Evolutionary conservation across 140 eudicot genomes (phyloP), one percentile per base, ranked within the genome.

Genomic region (Oenanthe javanica): DNA sequence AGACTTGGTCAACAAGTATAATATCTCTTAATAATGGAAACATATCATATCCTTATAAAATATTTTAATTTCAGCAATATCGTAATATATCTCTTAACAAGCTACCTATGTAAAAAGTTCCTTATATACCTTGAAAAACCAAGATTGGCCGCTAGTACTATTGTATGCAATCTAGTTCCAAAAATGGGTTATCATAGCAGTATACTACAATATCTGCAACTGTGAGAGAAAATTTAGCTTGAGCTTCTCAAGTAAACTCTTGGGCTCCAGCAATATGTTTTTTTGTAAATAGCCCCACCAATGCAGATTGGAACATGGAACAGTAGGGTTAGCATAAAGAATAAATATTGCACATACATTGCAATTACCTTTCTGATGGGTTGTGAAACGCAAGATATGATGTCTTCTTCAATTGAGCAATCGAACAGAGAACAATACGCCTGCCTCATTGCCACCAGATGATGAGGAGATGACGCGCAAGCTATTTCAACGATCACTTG

Each of bases 361-460:
- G 6, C 25, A 23, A 18, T 51, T 87, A 89, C 96, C 96, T 89
- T 87, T 78, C 79, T 85, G 36, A 85, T 57, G 2, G 91, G 89
- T 49, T 73, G 76, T 73, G 88, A 59, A 69, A 85, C 89, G 79
- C 85, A 74, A 36, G 80, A 27, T 45, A 79, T 80, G 51, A 91
- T 84, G 85, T 91, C 92, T 78, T 91, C 96, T 83, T 91, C 96
- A 76, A 89, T 85, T 14, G 96, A 91, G 77, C 86, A 78, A 21
- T 87, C 86, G 59, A 84, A 91, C 14, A 89, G 86, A 59, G 89
- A 84, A 76, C 87, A 83, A 77, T 91, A 91, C 51, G 87, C 84
- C 81, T 82, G 86, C 76, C 93, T 89, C 63, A 91, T 93, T 27
- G 88, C 93, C 78, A 80, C 72, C 61, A 91, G 88, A 82, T 89